Conservation (phyloP, 306 rosid genomes). For the Quercus agrifolia region DNA sequence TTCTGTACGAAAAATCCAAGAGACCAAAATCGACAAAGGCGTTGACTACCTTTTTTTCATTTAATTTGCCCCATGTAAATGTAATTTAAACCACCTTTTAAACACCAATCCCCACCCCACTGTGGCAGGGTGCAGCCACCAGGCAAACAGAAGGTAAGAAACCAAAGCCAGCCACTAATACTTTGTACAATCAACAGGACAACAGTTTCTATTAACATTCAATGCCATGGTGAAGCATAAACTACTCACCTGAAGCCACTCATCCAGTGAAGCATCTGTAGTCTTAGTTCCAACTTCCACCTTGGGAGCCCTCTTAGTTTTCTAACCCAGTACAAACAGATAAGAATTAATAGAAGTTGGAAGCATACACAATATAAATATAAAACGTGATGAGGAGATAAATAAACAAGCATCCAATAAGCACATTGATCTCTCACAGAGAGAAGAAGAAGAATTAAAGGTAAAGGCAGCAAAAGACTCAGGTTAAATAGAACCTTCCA, state of each 20-base stretch:
- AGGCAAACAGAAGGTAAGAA: background rate
- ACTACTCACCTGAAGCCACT: slow-evolving; percentile 86
- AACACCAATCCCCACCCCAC: background rate
- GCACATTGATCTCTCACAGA: background rate
- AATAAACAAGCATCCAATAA: background rate
- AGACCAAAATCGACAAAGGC: background rate
- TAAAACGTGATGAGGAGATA: background rate
- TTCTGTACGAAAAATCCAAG: background rate
- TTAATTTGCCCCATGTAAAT: background rate
- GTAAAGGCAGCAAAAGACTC: background rate
- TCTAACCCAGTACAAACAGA: slow-evolving; percentile 41
- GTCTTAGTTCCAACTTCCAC: slow-evolving; percentile 88
- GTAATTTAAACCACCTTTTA: background rate
- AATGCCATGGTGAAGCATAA: background rate
- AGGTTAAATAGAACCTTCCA: background rate
- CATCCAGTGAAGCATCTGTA: slow-evolving; percentile 75
- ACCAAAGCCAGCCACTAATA: background rate
- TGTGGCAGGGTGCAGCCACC: background rate
- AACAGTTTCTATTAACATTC: background rate
- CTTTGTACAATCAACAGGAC: background rate
- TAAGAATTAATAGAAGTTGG: background rate
- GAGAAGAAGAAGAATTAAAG: background rate
- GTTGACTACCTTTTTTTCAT: background rate
- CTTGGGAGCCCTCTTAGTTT: slow-evolving; percentile 85
- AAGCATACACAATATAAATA: slow-evolving; percentile 5